phyloP scores from a whole-genome alignment of 1,139 yeast species.

The Magnusiomyces suaveolens region DNA sequence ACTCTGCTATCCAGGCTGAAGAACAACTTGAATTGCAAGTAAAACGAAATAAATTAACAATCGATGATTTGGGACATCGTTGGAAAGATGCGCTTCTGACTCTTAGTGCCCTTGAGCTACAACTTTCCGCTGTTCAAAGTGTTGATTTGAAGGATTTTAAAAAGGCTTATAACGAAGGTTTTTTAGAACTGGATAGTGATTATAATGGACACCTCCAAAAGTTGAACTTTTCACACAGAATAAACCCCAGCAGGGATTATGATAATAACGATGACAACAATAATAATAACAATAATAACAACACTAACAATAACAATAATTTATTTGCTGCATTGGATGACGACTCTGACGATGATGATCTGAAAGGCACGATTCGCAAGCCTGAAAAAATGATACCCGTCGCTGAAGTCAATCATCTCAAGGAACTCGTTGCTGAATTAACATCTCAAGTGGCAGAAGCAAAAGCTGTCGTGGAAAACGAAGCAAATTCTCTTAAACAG shows the following conservation, averaged over 20 bases:
- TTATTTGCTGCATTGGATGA: neutral
- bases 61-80: neutral
- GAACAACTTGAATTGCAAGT: neutral
- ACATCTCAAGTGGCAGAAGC: neutral
- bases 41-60: neutral
- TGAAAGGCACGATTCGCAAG: neutral
- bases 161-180: conserved; percentile 1
- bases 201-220: neutral
- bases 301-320: neutral
- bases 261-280: too few species aligned
- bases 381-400: neutral
- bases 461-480: neutral
- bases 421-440: neutral
- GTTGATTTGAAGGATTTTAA: neutral
- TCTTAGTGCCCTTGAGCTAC: neutral
- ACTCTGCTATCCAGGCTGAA: neutral
- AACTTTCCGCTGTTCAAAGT: neutral
- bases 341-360: neutral
- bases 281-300: neutral
- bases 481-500: neutral
- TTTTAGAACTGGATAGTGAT: neutral
- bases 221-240: too few species aligned
- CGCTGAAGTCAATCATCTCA: neutral
- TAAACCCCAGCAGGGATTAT: too few species aligned
- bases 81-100: neutral